These are phyloP conservation scores for Fusarium tuaranense DNA, from an alignment of 2,329 filamentous ascomycete genomes.

Conservation along the genomic window DNA sequence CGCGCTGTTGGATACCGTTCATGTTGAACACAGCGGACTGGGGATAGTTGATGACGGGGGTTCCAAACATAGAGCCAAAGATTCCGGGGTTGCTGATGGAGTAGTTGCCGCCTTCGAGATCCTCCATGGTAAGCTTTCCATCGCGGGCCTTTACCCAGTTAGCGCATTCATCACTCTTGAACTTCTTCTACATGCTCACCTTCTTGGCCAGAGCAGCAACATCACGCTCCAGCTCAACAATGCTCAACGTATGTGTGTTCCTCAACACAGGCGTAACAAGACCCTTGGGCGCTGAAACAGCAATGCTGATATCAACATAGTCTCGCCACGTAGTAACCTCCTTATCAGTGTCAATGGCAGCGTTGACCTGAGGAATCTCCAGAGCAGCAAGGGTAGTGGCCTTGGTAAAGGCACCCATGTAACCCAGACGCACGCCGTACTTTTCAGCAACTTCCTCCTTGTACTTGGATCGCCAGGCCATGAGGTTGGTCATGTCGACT, in stretches of 20 bases:
- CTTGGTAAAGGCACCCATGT: conserved; percentile 83
- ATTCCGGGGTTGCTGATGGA: conserved; percentile 86
- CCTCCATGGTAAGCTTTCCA: conserved; percentile 81
- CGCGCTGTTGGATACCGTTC: conserved; percentile 66
- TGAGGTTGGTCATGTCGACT: conserved; percentile 70
- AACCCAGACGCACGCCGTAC: conserved; percentile 63
- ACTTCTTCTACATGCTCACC: conserved; percentile 59
- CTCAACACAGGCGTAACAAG: conserved; percentile 82
- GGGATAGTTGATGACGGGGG: conserved; percentile 81
- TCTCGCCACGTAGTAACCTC: conserved; percentile 69
- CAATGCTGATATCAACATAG: conserved; percentile 79
- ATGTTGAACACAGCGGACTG: conserved; percentile 73
- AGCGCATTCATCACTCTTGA: neutral
- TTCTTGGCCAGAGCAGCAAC: conserved; percentile 73
- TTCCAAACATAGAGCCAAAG: conserved; percentile 66
- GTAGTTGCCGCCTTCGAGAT: conserved; percentile 82
- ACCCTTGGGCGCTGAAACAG: conserved; percentile 77
- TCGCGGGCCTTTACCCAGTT: conserved; percentile 65
- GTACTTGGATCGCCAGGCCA: conserved; percentile 73
- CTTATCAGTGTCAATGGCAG: conserved; percentile 67
- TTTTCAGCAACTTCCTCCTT: conserved; percentile 58
- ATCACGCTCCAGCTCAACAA: conserved; percentile 60
- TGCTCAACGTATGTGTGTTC: conserved; percentile 65
- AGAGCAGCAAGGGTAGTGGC: conserved; percentile 74
- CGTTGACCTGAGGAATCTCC: conserved; percentile 79